phyloP scores from a whole-genome alignment of 345 rosid genomes.

The Passiflora organensis region DNA sequence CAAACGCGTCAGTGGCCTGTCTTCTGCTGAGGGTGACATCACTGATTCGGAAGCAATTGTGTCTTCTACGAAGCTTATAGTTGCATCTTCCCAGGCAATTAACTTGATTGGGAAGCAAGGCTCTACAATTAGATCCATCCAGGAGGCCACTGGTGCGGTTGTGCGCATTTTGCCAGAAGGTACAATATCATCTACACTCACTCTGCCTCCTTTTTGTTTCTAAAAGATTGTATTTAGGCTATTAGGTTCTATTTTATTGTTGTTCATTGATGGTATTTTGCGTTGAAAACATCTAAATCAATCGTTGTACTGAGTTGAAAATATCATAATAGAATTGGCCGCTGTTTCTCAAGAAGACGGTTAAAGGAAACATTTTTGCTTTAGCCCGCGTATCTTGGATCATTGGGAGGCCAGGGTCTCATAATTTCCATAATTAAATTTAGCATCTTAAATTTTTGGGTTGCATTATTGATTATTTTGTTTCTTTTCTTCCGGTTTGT shows the following conservation, averaged over 20 bases:
- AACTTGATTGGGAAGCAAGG: slow-evolving; percentile 93
- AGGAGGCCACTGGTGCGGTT: slow-evolving; percentile 69
- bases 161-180: slow-evolving; percentile 77
- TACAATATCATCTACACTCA: slow-evolving; percentile 19
- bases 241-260: not conserved
- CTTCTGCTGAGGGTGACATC: slow-evolving; percentile 33
- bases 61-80: slow-evolving; percentile 64
- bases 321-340: too few species aligned
- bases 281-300: not conserved
- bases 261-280: not conserved
- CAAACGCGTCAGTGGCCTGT: slow-evolving; percentile 43
- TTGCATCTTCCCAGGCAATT: slow-evolving; percentile 80
- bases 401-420: too few species aligned
- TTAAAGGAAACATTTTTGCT: too few species aligned
- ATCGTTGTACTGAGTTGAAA: too few species aligned
- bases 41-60: slow-evolving; percentile 14
- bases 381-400: too few species aligned
- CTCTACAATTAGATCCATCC: slow-evolving; percentile 70
- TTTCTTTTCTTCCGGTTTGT: not conserved
- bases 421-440: too few species aligned
- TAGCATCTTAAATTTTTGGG: too few species aligned
- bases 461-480: not conserved
- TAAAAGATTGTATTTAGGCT: too few species aligned
- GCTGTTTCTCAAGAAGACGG: too few species aligned
- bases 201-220: not conserved